Evolutionary conservation across 768 basidiomycete genomes (phyloP), one percentile per base, ranked within the genome.

Genomic region (Infundibulicybe gibba): DNA sequence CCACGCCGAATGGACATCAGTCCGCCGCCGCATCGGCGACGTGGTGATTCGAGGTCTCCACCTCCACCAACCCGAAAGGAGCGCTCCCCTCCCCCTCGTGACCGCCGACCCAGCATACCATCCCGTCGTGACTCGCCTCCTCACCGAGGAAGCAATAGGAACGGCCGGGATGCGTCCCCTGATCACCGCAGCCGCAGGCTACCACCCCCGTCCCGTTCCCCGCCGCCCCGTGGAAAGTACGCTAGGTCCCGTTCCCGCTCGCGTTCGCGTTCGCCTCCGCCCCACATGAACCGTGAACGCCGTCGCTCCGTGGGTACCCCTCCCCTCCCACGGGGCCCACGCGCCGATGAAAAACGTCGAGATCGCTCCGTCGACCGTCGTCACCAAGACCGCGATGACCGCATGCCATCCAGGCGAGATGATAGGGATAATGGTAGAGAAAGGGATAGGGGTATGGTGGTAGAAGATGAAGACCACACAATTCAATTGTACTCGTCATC

Each of bases 251-350:
- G 54, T 33, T 61, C 58, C 17, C 21, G 33, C 21, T 55, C 54
- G 10, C 38, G 54, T 33, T 61, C 58, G 33, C 47, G 58, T n/a
- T 57, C 57, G 42, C 59, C 56, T 12, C 57, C 62, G 25, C 61
- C 59, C 6, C 60, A 58, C 50, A 40, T 56, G 50, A 50, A 48
- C 13, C 54, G 54, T 43, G 48, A 44, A 14, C 43, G 31, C 40
- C 51, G 47, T 33, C 48, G 58, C 21, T 61, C 60, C 8, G 25
- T 25, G 14, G 54, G 58, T 43, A 59, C 64, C 9, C 61, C 59
- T 14, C 35, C 35, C 10, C n/a, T 38, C n/a, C 17, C 14, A n/a
- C 3, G 17, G 17, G 17, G 17, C 14, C 35, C n/a, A 3, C n/a
- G 35, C 10, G 35, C n/a, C 14, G 35, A 38, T 38, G 35, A 38